Conservation (phyloP, 2,329 filamentous ascomycete species). For the Arthrobotrys pseudoclavata region DNA sequence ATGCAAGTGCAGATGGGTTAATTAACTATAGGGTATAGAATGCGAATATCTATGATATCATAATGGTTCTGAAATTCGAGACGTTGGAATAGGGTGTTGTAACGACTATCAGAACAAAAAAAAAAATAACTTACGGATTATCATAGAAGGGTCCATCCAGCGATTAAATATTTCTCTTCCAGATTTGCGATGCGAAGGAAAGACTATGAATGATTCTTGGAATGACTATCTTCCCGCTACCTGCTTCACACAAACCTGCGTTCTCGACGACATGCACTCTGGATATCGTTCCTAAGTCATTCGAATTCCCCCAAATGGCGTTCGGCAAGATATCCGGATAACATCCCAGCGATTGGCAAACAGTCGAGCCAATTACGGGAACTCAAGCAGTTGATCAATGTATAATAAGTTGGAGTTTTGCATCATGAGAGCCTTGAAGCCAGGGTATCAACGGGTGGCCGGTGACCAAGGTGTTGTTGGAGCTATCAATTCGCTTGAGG, state of each 20-base stretch:
- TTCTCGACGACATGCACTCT: neutral
- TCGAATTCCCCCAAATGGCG: constrained; percentile 38
- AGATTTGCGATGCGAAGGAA: neutral
- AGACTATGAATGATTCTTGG: constrained; percentile 26
- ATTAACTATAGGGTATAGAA: no score
- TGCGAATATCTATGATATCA: constrained; percentile 11
- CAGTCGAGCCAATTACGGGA: constrained; percentile 10
- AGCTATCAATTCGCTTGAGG: neutral
- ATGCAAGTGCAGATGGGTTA: neutral
- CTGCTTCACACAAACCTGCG: neutral
- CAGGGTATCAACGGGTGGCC: neutral
- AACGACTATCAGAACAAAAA: neutral
- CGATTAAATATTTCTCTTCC: constrained; percentile 35
- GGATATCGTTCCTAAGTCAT: constrained; percentile 34
- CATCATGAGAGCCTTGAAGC: constrained; percentile 22
- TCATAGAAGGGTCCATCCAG: neutral
- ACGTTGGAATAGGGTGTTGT: neutral
- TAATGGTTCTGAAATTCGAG: neutral
- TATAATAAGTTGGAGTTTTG: constrained; percentile 13
- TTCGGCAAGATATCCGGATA: constrained; percentile 48
- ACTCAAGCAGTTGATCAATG: constrained; percentile 9
- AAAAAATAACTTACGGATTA: neutral
- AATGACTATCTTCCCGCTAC: constrained; percentile 20
- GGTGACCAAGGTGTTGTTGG: constrained; percentile 14
- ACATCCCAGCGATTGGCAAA: constrained; percentile 17